phyloP scores from a whole-genome alignment of 2,329 filamentous ascomycete genomes.

The Colletotrichum horii region DNA sequence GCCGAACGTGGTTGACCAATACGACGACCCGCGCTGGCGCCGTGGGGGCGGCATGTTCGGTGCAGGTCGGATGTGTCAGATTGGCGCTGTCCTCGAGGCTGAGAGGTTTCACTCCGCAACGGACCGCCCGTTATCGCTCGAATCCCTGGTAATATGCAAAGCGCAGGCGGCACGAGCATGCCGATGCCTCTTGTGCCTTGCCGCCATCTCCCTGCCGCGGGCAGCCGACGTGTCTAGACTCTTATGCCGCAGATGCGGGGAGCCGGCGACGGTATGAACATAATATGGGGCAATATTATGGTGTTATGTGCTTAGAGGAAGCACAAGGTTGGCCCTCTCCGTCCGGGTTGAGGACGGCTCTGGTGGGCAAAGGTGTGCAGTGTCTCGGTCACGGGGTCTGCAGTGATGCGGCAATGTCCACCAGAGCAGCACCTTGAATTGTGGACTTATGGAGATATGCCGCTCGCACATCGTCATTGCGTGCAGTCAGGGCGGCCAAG shows the following conservation, averaged over 20 bases:
- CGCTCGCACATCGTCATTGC: background rate
- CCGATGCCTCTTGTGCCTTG: background rate
- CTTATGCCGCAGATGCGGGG: background rate
- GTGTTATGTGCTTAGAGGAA: background rate
- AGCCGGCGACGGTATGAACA: background rate
- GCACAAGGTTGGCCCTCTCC: background rate
- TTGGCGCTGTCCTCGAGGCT: background rate
- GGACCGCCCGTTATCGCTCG: background rate
- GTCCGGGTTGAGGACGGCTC: background rate
- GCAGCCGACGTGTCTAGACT: background rate
- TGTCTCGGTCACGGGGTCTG: background rate
- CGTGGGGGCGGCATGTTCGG: constrained; percentile 4
- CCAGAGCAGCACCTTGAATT: background rate
- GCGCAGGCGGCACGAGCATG: background rate
- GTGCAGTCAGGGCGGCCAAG: background rate
- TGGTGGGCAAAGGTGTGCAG: background rate
- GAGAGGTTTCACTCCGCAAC: constrained; percentile 7
- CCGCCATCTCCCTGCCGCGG: background rate
- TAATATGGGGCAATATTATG: background rate
- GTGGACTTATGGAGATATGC: background rate
- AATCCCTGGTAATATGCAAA: constrained; percentile 4
- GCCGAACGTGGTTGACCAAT: background rate
- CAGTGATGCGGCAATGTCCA: background rate
- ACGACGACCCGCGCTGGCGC: background rate
- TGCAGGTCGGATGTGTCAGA: constrained; percentile 1